phyloP scores from a whole-genome alignment of 2,329 filamentous ascomycete species.

The Diaporthe ilicicola region DNA sequence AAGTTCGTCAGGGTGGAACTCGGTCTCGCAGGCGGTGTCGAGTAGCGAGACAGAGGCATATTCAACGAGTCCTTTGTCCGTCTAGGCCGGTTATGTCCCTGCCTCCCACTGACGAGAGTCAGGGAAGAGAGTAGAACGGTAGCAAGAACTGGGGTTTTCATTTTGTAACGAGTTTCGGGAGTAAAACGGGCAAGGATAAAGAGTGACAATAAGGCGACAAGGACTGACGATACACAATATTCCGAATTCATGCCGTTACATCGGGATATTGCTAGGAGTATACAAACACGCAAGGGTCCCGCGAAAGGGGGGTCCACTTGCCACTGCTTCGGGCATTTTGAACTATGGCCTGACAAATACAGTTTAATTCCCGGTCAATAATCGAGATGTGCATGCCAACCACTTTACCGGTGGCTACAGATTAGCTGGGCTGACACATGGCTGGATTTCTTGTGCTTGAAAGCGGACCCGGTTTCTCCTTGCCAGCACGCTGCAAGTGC shows the following conservation, averaged over 20 bases:
- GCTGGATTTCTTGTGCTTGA: background rate
- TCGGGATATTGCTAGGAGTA: background rate
- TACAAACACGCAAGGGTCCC: background rate
- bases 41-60: constrained; percentile 5
- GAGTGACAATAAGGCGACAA: background rate
- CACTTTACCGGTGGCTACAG: background rate
- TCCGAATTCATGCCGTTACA: background rate
- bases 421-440: background rate
- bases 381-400: background rate
- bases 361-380: background rate
- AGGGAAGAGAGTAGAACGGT: background rate
- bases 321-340: background rate
- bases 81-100: background rate
- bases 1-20: constrained; percentile 4
- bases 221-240: background rate
- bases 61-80: background rate
- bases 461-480: background rate
- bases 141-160: background rate
- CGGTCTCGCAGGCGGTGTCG: constrained; percentile 15
- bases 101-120: background rate
- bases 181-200: background rate
- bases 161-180: background rate
- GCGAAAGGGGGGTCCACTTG: background rate
- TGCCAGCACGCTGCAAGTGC: background rate
- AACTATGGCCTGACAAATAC: background rate